Percentiles rank a stretch among this genome's conserved stretches.
Evolutionary conservation across 257 asterid genomes (phyloP).

Genomic region (Solanum arcanum): DNA sequence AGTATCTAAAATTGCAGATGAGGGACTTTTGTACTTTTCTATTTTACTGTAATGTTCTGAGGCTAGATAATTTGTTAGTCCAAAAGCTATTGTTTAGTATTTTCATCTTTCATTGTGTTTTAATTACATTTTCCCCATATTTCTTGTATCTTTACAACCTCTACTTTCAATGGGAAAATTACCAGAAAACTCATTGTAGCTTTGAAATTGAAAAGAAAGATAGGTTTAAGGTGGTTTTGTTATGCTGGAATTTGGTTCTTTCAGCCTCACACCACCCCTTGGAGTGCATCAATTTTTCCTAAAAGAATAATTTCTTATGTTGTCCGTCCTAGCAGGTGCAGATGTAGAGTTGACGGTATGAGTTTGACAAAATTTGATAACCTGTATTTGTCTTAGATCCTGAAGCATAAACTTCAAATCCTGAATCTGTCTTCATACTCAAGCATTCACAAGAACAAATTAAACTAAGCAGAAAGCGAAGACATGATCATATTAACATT

Average conservation of each 20-base stretch:
- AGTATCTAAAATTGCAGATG: conserved; percentile 9
- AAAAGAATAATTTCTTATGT: too few species aligned
- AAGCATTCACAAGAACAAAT: too few species aligned
- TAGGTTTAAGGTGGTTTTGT: not conserved
- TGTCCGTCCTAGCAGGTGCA: too few species aligned
- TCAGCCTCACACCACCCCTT: not conserved
- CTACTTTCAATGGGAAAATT: not conserved
- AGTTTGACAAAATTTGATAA: too few species aligned
- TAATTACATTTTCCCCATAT: not conserved
- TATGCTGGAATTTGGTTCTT: not conserved
- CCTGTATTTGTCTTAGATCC: too few species aligned
- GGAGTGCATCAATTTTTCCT: not conserved
- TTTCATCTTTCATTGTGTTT: conserved; percentile 2
- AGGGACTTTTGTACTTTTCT: not conserved
- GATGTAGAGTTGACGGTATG: too few species aligned
- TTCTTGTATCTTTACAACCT: not conserved
- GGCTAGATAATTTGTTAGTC: conserved; percentile 21
- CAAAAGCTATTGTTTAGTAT: conserved; percentile 20
- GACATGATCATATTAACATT: not conserved
- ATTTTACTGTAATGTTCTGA: conserved; percentile 1
- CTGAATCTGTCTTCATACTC: too few species aligned
- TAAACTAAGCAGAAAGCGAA: too few species aligned
- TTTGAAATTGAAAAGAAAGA: not conserved
- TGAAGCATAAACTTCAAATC: too few species aligned
- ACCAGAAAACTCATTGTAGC: not conserved